Percentiles rank a stretch among this genome's conserved stretches.
Conservation (phyloP, 106 monocot species). For the Narthecium ossifragum region DNA sequence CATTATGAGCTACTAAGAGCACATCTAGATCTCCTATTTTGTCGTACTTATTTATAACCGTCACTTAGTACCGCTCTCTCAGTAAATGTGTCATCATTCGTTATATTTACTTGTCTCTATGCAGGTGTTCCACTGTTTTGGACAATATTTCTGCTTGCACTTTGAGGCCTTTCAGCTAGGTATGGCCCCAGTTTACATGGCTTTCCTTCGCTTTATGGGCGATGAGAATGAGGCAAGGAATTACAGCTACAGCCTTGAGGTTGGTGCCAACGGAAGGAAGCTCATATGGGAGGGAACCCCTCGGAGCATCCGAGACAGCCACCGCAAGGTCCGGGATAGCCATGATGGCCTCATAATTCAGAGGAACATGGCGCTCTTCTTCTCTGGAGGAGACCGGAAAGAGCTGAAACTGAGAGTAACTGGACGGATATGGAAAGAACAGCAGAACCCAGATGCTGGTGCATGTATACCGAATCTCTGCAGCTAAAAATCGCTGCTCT, state of each 20-base stretch:
- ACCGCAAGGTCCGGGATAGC: slow-evolving; percentile 1
- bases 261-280: slow-evolving; percentile 1
- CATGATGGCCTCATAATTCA: background rate
- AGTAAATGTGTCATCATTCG: too few species aligned
- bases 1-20: too few species aligned
- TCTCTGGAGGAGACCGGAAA: background rate
- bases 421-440: background rate
- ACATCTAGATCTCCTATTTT: too few species aligned
- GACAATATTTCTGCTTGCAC: background rate
- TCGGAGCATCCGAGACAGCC: background rate
- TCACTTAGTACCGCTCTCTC: too few species aligned
- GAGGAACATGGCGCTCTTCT: background rate
- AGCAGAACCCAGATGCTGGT: background rate
- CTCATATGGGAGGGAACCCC: background rate
- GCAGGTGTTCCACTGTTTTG: background rate
- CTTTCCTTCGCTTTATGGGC: background rate
- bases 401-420: background rate
- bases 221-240: slow-evolving; percentile 1
- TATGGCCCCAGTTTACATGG: background rate
- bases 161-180: slow-evolving; percentile 1
- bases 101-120: too few species aligned
- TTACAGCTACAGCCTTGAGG: slow-evolving; percentile 1
- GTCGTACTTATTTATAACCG: too few species aligned
- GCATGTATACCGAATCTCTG: background rate
- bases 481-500: background rate